A percentile compares a stretch with the other conserved stretches of the same genome.
Conservation (phyloP, 2,329 filamentous ascomycete genomes). For the Lecanicillium sp. region DNA sequence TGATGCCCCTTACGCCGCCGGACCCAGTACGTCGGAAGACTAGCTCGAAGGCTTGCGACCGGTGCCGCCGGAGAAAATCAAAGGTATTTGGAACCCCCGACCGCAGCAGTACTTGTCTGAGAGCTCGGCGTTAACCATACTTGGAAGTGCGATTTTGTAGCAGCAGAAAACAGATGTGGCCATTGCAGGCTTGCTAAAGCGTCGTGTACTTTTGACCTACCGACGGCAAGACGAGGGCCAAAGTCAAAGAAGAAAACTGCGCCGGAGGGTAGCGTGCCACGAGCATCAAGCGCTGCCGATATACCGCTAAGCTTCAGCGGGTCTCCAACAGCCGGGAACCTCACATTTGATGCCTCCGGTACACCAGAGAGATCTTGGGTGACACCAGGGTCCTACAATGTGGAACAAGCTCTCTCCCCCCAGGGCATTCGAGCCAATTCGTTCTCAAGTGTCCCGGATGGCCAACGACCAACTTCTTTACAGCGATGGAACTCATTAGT, state of each 20-base stretch:
- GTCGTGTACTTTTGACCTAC: conserved; percentile 29
- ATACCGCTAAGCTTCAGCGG: too few species aligned
- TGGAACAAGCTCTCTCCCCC: conserved; percentile 17
- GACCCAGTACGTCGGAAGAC: conserved; percentile 13
- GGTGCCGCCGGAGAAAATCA: conserved; percentile 28
- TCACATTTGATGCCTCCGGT: too few species aligned
- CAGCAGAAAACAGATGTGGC: conserved; percentile 16
- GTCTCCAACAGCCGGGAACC: too few species aligned
- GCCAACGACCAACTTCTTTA: conserved; percentile 13
- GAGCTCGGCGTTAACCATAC: background rate
- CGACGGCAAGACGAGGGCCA: conserved; percentile 28
- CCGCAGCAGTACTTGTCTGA: background rate
- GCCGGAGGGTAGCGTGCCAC: background rate
- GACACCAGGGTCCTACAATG: background rate
- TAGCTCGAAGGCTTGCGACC: conserved; percentile 24
- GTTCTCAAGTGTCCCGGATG: background rate
- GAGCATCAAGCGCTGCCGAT: too few species aligned
- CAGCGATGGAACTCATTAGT: conserved; percentile 21
- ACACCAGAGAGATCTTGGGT: too few species aligned
- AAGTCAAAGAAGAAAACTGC: conserved; percentile 18
- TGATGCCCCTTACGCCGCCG: conserved; percentile 10
- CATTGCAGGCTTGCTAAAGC: conserved; percentile 24
- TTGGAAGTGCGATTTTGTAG: conserved; percentile 20
- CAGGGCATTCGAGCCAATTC: conserved; percentile 12
- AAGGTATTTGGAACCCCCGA: conserved; percentile 20